A percentile compares a stretch with the other conserved stretches of the same genome.
Conservation (phyloP, 2,329 filamentous ascomycete genomes). For the Talaromyces piceae region DNA sequence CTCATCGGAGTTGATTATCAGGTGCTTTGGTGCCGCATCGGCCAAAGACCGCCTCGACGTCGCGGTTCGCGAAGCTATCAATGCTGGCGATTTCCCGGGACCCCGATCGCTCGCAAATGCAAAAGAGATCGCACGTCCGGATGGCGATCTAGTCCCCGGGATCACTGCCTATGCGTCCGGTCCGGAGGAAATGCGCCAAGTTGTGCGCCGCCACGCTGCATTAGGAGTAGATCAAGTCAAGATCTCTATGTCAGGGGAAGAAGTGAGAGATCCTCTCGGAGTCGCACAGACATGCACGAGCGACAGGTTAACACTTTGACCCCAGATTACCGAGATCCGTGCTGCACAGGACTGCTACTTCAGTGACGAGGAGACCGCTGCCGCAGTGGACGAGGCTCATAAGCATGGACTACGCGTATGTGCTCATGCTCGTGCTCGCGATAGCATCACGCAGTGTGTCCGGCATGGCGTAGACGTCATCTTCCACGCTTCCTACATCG, state of each 20-base stretch:
- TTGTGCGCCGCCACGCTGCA: slow-evolving; percentile 27
- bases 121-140: slow-evolving; percentile 41
- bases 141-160: slow-evolving; percentile 38
- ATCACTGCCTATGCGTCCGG: slow-evolving; percentile 39
- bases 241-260: slow-evolving; percentile 37
- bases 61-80: slow-evolving; percentile 44
- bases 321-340: slow-evolving; percentile 19
- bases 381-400: slow-evolving; percentile 43
- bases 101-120: slow-evolving; percentile 44
- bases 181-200: slow-evolving; percentile 1
- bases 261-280: slow-evolving; percentile 8
- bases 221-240: slow-evolving; percentile 41
- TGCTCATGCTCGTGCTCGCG: slow-evolving; percentile 39
- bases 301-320: background rate
- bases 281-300: background rate
- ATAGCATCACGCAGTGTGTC: slow-evolving; percentile 39
- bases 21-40: slow-evolving; percentile 41
- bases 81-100: slow-evolving; percentile 42
- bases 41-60: slow-evolving; percentile 41
- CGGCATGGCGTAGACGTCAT: slow-evolving; percentile 42
- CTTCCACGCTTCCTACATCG: slow-evolving; percentile 41
- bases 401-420: slow-evolving; percentile 27
- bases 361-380: slow-evolving; percentile 39
- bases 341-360: slow-evolving; percentile 43
- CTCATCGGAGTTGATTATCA: background rate